A percentile compares a stretch with the other conserved stretches of the same genome.
Conservation (phyloP, 257 asterid species). For the Salvia hispanica region DNA sequence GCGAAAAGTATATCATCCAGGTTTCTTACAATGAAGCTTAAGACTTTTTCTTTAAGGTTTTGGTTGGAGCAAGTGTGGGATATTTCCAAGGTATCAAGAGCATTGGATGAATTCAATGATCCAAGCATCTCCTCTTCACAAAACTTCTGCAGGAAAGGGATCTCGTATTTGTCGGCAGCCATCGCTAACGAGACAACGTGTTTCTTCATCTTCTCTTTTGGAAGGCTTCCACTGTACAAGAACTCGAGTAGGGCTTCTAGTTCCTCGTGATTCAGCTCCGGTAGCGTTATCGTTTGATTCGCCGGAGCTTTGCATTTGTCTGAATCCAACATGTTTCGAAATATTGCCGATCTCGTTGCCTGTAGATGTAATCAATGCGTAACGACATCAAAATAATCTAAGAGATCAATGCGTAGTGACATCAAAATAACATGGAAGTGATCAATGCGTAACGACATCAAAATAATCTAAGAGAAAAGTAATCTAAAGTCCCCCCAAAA, state of each 20-base stretch:
- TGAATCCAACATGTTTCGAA: constrained; percentile 66
- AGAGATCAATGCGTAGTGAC: no score
- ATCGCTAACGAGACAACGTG: constrained; percentile 68
- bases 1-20: constrained; percentile 94
- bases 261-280: constrained; percentile 68
- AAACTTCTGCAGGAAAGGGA: constrained; percentile 66
- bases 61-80: constrained; percentile 80
- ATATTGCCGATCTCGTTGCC: constrained; percentile 77
- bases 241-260: constrained; percentile 67
- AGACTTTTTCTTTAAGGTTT: constrained; percentile 62
- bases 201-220: constrained; percentile 62
- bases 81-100: constrained; percentile 71
- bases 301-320: constrained; percentile 89
- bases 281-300: constrained; percentile 52
- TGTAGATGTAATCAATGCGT: constrained; percentile 32
- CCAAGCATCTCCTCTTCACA: constrained; percentile 79
- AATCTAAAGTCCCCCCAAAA: no score
- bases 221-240: constrained; percentile 64
- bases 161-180: constrained; percentile 88
- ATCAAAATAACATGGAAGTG: no score
- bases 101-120: constrained; percentile 60
- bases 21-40: constrained; percentile 72
- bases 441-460: no score
- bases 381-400: no score
- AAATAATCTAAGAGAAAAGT: no score